Evolutionary conservation across 139 green algal species (phyloP).

Genomic region (Chara braunii): DNA sequence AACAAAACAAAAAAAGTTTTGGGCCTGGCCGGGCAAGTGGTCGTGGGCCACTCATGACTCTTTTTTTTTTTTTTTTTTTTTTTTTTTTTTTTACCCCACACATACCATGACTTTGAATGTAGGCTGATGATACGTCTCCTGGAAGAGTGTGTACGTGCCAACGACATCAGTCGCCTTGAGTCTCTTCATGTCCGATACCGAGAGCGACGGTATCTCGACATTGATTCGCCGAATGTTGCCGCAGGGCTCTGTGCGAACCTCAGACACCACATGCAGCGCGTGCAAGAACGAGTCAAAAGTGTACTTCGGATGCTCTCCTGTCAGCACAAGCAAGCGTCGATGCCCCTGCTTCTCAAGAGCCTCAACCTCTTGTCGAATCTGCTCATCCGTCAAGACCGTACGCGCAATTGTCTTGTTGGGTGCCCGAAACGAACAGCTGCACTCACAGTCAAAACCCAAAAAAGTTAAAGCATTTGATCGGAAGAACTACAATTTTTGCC

Average conservation of each 20-base stretch:
- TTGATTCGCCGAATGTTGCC: conserved; percentile 63
- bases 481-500: too few species aligned
- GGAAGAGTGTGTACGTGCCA: conserved; percentile 65
- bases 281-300: conserved; percentile 59
- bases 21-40: too few species aligned
- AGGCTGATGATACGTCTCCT: conserved; percentile 57
- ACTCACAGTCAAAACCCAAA: not conserved
- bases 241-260: conserved; percentile 51
- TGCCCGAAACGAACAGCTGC: conserved; percentile 53
- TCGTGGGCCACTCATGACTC: too few species aligned
- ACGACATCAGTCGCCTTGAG: conserved; percentile 60
- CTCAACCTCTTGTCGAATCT: conserved; percentile 50
- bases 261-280: conserved; percentile 23
- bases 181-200: conserved; percentile 58
- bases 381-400: conserved; percentile 37
- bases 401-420: conserved; percentile 51
- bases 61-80: too few species aligned
- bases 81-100: too few species aligned
- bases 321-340: conserved; percentile 58
- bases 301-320: conserved; percentile 62
- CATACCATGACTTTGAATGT: conserved; percentile 58
- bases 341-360: conserved; percentile 56
- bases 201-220: conserved; percentile 63
- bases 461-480: too few species aligned
- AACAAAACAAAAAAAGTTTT: too few species aligned